phyloP scores from a whole-genome alignment of 106 monocot species.

The Acanthochlamys bracteata region DNA sequence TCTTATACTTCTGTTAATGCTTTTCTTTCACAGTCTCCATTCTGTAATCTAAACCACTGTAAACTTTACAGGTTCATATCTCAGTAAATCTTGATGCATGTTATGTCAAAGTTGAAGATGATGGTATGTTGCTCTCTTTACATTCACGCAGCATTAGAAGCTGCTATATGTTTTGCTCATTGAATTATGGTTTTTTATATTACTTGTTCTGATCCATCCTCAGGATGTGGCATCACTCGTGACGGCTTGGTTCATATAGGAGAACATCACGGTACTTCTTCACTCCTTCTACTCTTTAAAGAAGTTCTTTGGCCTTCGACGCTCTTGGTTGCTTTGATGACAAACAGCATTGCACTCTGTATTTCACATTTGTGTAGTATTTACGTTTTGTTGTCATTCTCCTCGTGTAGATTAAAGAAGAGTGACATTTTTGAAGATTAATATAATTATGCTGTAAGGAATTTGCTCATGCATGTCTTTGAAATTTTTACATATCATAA shows the following conservation, averaged over 20 bases:
- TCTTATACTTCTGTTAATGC: background rate
- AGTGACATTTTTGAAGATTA: too few species aligned
- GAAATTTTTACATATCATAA: background rate
- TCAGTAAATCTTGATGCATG: constrained; percentile 44
- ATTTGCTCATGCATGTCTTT: too few species aligned
- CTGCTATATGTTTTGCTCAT: too few species aligned
- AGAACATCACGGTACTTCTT: constrained; percentile 59
- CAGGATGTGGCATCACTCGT: constrained; percentile 85
- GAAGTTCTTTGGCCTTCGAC: background rate
- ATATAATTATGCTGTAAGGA: too few species aligned
- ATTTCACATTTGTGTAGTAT: background rate
- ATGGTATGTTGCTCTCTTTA: constrained; percentile 45
- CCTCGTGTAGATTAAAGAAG: too few species aligned
- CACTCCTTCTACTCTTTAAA: background rate
- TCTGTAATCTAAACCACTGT: background rate
- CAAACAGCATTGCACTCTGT: background rate
- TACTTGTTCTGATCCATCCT: background rate
- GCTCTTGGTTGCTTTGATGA: too few species aligned
- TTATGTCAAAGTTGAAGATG: constrained; percentile 79
- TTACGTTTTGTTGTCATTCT: too few species aligned
- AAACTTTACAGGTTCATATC: constrained; percentile 51
- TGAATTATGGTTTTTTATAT: background rate
- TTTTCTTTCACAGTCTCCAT: background rate
- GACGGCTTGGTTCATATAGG: constrained; percentile 78
- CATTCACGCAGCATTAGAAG: too few species aligned